Evolutionary conservation across 495 filamentous ascomycete genomes (phyloP).

Genomic region (Rostrohypoxylon terebratum): DNA sequence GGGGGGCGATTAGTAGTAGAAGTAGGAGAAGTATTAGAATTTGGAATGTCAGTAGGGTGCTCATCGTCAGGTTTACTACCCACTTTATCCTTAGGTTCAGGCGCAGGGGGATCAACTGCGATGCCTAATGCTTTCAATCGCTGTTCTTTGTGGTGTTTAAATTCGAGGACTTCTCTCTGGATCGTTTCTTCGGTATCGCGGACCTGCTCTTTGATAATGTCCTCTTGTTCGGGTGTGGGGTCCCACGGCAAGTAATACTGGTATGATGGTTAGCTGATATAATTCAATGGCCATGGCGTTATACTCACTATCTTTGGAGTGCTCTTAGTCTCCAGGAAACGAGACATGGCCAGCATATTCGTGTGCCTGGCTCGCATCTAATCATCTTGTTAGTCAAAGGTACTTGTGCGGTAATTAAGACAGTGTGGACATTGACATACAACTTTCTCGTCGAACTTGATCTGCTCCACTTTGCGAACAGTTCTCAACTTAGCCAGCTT

Average conservation of each 20-base stretch:
- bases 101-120: slow-evolving; percentile 35
- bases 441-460: slow-evolving; percentile 79
- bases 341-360: slow-evolving; percentile 77
- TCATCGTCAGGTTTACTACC: slow-evolving; percentile 61
- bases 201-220: slow-evolving; percentile 61
- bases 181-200: slow-evolving; percentile 59
- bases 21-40: slow-evolving; percentile 44
- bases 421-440: slow-evolving; percentile 62
- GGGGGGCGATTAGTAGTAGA: slow-evolving; percentile 50
- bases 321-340: slow-evolving; percentile 77
- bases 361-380: slow-evolving; percentile 86
- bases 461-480: slow-evolving; percentile 74
- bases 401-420: neutral
- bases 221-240: slow-evolving; percentile 65
- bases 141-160: slow-evolving; percentile 53
- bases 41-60: slow-evolving; percentile 59
- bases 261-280: slow-evolving; percentile 42
- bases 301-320: slow-evolving; percentile 80
- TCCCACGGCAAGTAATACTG: slow-evolving; percentile 95
- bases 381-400: slow-evolving; percentile 43
- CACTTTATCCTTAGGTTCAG: slow-evolving; percentile 51
- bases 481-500: slow-evolving; percentile 69
- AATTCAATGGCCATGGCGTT: neutral
- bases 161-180: slow-evolving; percentile 58
- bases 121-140: slow-evolving; percentile 49